Evolutionary conservation across 2,329 filamentous ascomycete species (phyloP), one percentile per base, ranked within the genome.

Genomic region (Pseudocercospora fuligena): DNA sequence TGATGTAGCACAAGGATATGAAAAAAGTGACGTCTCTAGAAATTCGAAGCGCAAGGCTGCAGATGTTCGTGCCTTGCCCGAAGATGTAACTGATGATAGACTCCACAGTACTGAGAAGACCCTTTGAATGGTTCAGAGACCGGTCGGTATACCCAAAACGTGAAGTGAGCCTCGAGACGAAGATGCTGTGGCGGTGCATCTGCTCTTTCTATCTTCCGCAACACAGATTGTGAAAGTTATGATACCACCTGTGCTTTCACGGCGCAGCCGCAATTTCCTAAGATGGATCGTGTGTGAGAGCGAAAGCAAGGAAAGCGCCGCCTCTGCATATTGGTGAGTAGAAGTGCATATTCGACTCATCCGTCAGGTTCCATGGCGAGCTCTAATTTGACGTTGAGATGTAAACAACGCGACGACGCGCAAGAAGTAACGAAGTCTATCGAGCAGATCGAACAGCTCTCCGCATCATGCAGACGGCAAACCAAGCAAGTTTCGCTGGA

Each of bases 351-450:
- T 23, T 33, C 9, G 31, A 33, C 31, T 33, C 31, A 33, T 11
- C 31, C 29, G 9, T 31, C 31, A 33, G 9, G 11, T 33, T 33
- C 31, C 31, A 33, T 33, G 14, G 8, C 33, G 36, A 23, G 19
- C 46, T 49, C 46, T 25, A 49, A 21, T 49, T 49, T 25, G 19
- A 49, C 23, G 46, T 49, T 49, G 43, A 21, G 16, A 47, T 47
- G n/a, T 49, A 49, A 49, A 49, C 46, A 49, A 49, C 46, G n/a
- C 49, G 49, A 54, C 49, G 49, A 54, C 49, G 49, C 19, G 49
- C 49, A 31, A 33, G 9, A 31, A 29, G 51, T 56, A 33, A 14
- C 47, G 9, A 51, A 51, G 47, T 51, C 21, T 51, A 51, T 51
- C 23, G 47, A 25, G 19, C 21, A 51, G 47, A 56, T 31, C 16